These are phyloP conservation scores for Arabidopsis hybrid DNA, from an alignment of 441 rosid genomes.

Conservation along the genomic window DNA sequence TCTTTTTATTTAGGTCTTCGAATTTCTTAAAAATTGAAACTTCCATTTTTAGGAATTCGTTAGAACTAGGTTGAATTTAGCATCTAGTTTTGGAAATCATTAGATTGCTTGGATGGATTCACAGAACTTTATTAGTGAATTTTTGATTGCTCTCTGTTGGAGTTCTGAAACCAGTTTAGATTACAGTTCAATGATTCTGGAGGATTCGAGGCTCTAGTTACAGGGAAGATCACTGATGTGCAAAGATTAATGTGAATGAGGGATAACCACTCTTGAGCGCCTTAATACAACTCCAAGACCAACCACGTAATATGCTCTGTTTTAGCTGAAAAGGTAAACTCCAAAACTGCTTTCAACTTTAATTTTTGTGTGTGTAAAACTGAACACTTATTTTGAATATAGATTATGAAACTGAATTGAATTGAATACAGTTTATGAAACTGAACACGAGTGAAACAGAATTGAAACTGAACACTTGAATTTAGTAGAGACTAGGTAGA, in stretches of 20 bases:
- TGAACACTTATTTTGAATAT: too few relatives aligned
- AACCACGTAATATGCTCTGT: conserved; percentile 70
- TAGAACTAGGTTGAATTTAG: conserved; percentile 16
- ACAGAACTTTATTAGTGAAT: background rate
- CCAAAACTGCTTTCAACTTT: too few relatives aligned
- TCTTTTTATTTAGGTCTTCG: conserved; percentile 27
- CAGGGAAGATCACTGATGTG: conserved; percentile 68
- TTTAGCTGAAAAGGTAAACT: background rate
- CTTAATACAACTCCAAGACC: conserved; percentile 93
- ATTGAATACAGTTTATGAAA: too few relatives aligned
- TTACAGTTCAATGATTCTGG: conserved; percentile 76
- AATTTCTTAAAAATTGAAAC: background rate
- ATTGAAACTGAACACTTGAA: too few relatives aligned
- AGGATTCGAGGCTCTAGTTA: conserved; percentile 76
- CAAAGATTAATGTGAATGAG: conserved; percentile 87
- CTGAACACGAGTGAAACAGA: too few relatives aligned
- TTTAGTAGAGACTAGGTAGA: too few relatives aligned
- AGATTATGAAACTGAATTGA: too few relatives aligned
- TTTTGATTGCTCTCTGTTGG: background rate
- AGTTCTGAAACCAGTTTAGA: background rate
- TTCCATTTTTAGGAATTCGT: background rate
- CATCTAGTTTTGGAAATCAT: background rate
- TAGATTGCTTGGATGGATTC: background rate
- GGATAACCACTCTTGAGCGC: conserved; percentile 78
- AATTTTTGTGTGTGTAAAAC: too few relatives aligned